Percentiles rank a stretch among this genome's conserved stretches.
Evolutionary conservation across 2,329 filamentous ascomycete genomes (phyloP).

Genomic region (Claviceps maximensis): DNA sequence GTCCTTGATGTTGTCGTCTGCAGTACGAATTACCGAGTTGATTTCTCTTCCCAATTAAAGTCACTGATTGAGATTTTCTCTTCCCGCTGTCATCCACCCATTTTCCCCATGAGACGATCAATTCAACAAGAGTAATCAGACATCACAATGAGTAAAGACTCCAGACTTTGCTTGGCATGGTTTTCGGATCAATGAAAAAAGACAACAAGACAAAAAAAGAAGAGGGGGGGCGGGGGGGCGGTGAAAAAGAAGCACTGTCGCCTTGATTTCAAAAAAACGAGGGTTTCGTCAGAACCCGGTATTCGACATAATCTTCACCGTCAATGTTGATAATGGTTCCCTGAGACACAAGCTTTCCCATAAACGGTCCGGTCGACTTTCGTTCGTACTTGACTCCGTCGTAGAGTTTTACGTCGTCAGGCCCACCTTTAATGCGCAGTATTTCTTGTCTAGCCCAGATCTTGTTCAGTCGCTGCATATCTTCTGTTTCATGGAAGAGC

Average conservation of each 20-base stretch:
- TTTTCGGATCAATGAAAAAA: background rate
- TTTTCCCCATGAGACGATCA: background rate
- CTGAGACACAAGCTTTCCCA: conserved; percentile 49
- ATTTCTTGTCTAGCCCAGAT: conserved; percentile 43
- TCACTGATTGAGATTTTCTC: background rate
- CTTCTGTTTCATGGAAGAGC: conserved; percentile 32
- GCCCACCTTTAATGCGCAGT: conserved; percentile 26
- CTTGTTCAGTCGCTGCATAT: conserved; percentile 39
- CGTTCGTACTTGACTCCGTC: conserved; percentile 49
- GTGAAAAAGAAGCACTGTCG: background rate
- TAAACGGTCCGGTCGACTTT: conserved; percentile 45
- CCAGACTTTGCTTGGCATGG: background rate
- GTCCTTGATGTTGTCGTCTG: background rate
- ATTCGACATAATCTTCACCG: conserved; percentile 54
- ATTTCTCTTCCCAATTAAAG: background rate
- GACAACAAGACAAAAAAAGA: background rate
- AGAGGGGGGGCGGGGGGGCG: too few relatives aligned
- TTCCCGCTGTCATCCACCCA: background rate
- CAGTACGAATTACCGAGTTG: background rate
- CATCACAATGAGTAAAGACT: background rate
- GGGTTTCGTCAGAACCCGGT: conserved; percentile 50
- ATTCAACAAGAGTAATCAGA: background rate
- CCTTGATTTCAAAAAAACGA: conserved; percentile 36
- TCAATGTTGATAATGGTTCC: conserved; percentile 51
- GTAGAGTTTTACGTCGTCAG: conserved; percentile 43